A percentile compares a stretch with the other conserved stretches of the same genome.
phyloP scores from a whole-genome alignment of 2,329 filamentous ascomycete species.

The Metarhizium robertsii region DNA sequence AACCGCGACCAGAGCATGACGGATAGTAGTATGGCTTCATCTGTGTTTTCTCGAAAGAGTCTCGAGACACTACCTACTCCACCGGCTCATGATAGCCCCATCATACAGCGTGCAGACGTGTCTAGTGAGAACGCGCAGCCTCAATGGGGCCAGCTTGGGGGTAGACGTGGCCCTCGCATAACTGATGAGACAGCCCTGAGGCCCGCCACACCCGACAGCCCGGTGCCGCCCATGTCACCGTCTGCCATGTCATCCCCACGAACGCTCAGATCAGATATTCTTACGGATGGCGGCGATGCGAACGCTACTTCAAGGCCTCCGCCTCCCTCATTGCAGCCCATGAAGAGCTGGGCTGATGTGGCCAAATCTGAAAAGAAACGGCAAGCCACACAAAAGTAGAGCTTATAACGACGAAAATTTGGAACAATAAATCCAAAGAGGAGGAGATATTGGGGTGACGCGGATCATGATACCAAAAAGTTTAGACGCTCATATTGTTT shows the following conservation, averaged over 20 bases:
- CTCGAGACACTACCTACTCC: conserved; percentile 23
- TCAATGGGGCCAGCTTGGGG: conserved; percentile 17
- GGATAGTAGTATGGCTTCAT: conserved; percentile 34
- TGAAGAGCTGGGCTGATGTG: conserved; percentile 33
- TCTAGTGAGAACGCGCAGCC: conserved; percentile 7
- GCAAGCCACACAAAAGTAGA: not conserved
- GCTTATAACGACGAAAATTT: not conserved
- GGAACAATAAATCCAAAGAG: no score
- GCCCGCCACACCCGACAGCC: conserved; percentile 13
- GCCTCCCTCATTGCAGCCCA: conserved; percentile 23
- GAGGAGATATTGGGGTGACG: not conserved
- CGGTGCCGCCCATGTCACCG: conserved; percentile 15
- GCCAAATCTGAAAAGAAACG: conserved; percentile 17
- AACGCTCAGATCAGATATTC: conserved; percentile 7
- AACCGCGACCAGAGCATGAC: conserved; percentile 28
- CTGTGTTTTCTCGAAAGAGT: conserved; percentile 29
- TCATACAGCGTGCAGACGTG: conserved; percentile 10
- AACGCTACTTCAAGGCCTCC: conserved; percentile 11
- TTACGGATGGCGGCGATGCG: conserved; percentile 7
- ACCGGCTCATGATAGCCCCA: conserved; percentile 20
- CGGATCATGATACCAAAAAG: not conserved
- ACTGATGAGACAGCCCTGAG: conserved; percentile 2
- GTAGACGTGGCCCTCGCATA: not conserved
- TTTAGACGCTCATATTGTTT: not conserved
- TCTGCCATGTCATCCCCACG: conserved; percentile 24